These are phyloP conservation scores for Ramularia endophylla DNA, from an alignment of 2,329 filamentous ascomycete genomes.

Conservation along the genomic window DNA sequence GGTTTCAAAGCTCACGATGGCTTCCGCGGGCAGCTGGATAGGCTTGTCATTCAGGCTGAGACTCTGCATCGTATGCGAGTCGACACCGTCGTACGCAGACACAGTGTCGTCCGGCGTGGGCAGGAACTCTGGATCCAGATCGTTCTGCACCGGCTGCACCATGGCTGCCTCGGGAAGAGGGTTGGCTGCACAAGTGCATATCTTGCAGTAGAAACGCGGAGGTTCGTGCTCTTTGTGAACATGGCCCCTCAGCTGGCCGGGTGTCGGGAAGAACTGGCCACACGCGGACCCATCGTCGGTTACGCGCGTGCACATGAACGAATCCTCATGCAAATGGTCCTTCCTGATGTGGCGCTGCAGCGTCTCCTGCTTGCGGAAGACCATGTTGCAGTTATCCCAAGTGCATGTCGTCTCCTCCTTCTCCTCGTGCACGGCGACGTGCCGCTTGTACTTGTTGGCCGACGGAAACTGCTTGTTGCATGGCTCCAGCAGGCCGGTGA, in stretches of 20 bases:
- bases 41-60: conserved; percentile 15
- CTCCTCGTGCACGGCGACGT: conserved; percentile 71
- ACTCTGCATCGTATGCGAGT: conserved; percentile 11
- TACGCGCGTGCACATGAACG: conserved; percentile 61
- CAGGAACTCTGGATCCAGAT: conserved; percentile 18
- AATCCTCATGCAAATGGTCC: conserved; percentile 65
- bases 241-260: conserved; percentile 66
- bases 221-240: conserved; percentile 60
- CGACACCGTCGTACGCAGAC: conserved; percentile 5
- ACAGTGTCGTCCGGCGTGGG: conserved; percentile 15
- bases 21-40: conserved; percentile 27
- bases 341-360: conserved; percentile 75
- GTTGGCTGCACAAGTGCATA: conserved; percentile 49
- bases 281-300: conserved; percentile 53
- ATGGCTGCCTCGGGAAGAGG: conserved; percentile 4
- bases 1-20: conserved; percentile 55
- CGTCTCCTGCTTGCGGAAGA: conserved; percentile 83
- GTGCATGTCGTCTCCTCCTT: conserved; percentile 48
- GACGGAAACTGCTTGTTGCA: conserved; percentile 81
- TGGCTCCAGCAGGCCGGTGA: conserved; percentile 36
- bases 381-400: conserved; percentile 66
- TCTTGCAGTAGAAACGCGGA: conserved; percentile 68
- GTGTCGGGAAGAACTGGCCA: conserved; percentile 64
- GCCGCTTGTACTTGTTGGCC: conserved; percentile 67
- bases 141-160: conserved; percentile 7